Conservation (phyloP, 306 rosid genomes). For the Quercus glauca region DNA sequence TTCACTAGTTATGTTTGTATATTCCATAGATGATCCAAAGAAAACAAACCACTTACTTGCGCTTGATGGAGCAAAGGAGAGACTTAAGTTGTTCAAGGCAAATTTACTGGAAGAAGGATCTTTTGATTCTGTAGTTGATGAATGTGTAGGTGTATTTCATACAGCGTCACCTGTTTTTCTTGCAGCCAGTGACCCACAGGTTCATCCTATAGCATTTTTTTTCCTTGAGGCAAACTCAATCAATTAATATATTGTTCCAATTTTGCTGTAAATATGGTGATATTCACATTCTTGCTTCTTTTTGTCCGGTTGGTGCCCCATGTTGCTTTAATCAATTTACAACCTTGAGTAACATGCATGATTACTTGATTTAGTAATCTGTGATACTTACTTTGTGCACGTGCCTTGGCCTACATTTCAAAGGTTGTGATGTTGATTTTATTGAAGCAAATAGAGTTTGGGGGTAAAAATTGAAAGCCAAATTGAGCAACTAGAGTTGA, state of each 20-base stretch:
- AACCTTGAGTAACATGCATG: background rate
- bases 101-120: conserved; percentile 13
- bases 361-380: background rate
- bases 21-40: conserved; percentile 16
- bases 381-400: background rate
- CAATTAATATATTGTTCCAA: background rate
- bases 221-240: background rate
- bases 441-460: too few species aligned
- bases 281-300: too few species aligned
- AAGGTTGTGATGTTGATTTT: background rate
- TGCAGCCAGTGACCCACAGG: background rate
- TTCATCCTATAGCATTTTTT: background rate
- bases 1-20: background rate
- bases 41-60: conserved; percentile 23
- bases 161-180: background rate
- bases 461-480: too few species aligned
- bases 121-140: conserved; percentile 13
- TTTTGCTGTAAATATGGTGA: background rate
- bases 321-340: background rate
- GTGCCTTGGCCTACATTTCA: background rate
- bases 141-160: conserved; percentile 10
- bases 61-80: conserved; percentile 35
- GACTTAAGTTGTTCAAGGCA: conserved; percentile 10
- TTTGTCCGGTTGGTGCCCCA: background rate
- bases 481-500: too few species aligned